Evolutionary conservation across 805 yeast genomes (phyloP).

Genomic region (Saccharomycopsis synnaedendra): DNA sequence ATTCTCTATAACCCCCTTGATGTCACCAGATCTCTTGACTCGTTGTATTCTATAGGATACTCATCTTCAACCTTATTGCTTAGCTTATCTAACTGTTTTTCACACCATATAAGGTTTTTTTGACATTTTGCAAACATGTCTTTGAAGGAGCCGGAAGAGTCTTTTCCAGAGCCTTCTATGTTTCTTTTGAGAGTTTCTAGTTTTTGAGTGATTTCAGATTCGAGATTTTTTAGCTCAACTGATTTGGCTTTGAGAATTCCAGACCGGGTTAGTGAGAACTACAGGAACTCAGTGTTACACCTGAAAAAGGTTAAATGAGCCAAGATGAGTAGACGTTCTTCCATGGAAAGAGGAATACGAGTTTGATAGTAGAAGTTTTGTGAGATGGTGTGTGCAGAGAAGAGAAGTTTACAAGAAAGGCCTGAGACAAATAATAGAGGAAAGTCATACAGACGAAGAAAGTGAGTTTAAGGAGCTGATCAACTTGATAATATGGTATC

Average conservation of each 20-base stretch:
- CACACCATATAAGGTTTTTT: conserved; percentile 13
- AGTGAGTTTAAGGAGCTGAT: too few relatives aligned
- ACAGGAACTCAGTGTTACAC: not conserved
- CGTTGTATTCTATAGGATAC: conserved; percentile 15
- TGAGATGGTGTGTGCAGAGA: too few relatives aligned
- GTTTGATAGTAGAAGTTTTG: too few relatives aligned
- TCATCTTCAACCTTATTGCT: conserved; percentile 2
- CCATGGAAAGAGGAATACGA: too few relatives aligned
- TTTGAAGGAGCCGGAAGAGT: conserved; percentile 7
- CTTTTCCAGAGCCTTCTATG: conserved; percentile 7
- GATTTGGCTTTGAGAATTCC: conserved; percentile 16
- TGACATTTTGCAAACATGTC: conserved; percentile 6
- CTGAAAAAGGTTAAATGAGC: not conserved
- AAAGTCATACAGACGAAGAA: too few relatives aligned
- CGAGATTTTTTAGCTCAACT: conserved; percentile 11
- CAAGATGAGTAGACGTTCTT: not conserved
- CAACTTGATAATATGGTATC: too few relatives aligned
- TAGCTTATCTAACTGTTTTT: conserved; percentile 5
- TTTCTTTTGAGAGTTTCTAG: conserved; percentile 6
- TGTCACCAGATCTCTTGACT: conserved; percentile 12
- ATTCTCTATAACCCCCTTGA: conserved; percentile 1
- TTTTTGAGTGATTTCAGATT: conserved; percentile 7
- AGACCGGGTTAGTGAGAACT: conserved; percentile 1
- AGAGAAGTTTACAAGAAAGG: too few relatives aligned
- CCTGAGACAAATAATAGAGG: too few relatives aligned